Base-by-base conservation (phyloP, 1,284 basidiomycete species). In the Inonotus obliquus region DNA sequence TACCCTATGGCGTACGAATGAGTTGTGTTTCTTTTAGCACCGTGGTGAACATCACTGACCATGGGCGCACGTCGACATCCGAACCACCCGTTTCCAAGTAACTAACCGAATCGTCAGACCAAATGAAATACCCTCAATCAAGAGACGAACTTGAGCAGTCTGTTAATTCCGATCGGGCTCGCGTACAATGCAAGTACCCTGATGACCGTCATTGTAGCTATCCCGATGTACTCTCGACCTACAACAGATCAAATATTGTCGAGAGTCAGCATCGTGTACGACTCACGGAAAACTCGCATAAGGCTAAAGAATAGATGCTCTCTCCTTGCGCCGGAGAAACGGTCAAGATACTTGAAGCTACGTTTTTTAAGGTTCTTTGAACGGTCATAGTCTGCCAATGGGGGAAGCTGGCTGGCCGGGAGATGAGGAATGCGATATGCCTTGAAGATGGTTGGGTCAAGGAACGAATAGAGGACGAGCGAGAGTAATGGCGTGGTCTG, bases 401-500 rank as follows among this genome's bases (percentile, higher is more conserved):
- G 81, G 57, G 84, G 85, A 13, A 85, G 72, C 61, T 77, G 71
- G 21, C 79, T 75, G 48, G 76, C 74, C 14, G 75, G 62, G 13
- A 83, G 70, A 68, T 81, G 76, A 4, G 75, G 70, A 32, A 79
- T 64, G 39, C 72, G 72, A 64, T 78, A 76, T n/a, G 76, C 81
- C 25, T 73, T 59, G 11, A 75, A 76, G 49, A 88, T 75, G 49
- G 85, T 70, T 0, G 75, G 73, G 61, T 86, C 79, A 68, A 89
- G 72, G 75, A 84, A 91, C 29, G 77, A 75, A 71, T 81, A 91
- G 44, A 82, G 76, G 14, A 79, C 49, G 64, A 85, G 74, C 2
- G 81, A 85, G 17, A 86, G 66, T 53, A 82, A 73, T 0, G 86
- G 83, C 0, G 85, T 81, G 0, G 83, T 87, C 69, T 90, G 87